phyloP scores from a whole-genome alignment of 345 rosid genomes.

The Ceriops decandra region DNA sequence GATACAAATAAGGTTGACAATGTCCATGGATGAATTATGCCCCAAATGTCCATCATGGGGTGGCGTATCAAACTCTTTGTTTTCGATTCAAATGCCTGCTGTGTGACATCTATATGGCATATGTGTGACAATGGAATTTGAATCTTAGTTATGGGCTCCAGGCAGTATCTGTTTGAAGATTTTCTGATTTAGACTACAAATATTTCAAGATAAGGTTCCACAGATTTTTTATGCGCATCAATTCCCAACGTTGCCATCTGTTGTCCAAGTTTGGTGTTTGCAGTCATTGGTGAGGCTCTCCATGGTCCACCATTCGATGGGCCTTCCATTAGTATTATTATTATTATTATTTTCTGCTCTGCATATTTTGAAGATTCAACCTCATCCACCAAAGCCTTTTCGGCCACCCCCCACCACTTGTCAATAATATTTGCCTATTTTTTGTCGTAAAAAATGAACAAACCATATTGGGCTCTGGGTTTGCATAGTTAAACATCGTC shows the following conservation, averaged over 20 bases:
- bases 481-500: too few relatives aligned
- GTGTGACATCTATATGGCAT: not conserved
- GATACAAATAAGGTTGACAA: not conserved
- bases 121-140: not conserved
- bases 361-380: not conserved
- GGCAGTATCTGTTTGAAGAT: not conserved
- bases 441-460: too few relatives aligned
- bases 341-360: not conserved
- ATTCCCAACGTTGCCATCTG: not conserved
- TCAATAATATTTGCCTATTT: too few relatives aligned
- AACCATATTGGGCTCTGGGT: too few relatives aligned
- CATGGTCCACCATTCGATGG: not conserved
- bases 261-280: not conserved
- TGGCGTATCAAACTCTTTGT: conserved; percentile 10
- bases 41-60: not conserved
- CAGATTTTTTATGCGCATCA: not conserved
- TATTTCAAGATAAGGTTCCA: not conserved
- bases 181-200: not conserved
- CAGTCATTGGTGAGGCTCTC: not conserved
- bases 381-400: not conserved
- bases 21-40: not conserved
- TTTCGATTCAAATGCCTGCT: not conserved
- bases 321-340: not conserved
- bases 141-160: conserved; percentile 1
- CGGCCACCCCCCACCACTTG: too few relatives aligned